Evolutionary conservation across 2,329 filamentous ascomycete genomes (phyloP).

Genomic region (Phaeophleospora eucalypticola): DNA sequence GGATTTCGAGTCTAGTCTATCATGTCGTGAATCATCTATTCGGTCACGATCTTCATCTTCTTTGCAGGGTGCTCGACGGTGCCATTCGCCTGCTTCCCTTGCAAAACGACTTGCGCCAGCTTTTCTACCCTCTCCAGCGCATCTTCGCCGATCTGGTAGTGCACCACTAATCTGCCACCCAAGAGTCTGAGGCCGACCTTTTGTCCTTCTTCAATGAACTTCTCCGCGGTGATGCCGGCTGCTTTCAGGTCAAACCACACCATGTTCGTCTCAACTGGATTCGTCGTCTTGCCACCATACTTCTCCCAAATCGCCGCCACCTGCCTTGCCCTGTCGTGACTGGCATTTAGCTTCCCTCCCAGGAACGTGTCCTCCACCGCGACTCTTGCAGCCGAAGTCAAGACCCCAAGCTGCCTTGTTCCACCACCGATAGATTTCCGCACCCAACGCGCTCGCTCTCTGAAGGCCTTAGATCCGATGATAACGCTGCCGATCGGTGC

Average conservation of each 20-base stretch:
- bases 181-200: constrained; percentile 55
- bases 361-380: constrained; percentile 77
- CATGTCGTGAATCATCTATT: background rate
- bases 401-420: constrained; percentile 69
- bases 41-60: constrained; percentile 13
- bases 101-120: constrained; percentile 47
- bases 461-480: constrained; percentile 54
- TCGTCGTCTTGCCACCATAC: constrained; percentile 63
- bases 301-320: constrained; percentile 64
- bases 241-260: constrained; percentile 73
- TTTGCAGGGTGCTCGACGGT: constrained; percentile 18
- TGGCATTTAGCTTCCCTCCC: constrained; percentile 57
- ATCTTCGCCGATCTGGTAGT: constrained; percentile 68
- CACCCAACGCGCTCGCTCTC: constrained; percentile 68
- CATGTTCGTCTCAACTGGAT: constrained; percentile 87
- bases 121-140: constrained; percentile 55
- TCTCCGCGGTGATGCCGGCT: constrained; percentile 50
- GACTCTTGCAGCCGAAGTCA: constrained; percentile 70
- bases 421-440: constrained; percentile 79
- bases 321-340: constrained; percentile 60
- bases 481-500: constrained; percentile 76
- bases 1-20: background rate
- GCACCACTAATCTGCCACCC: constrained; percentile 61
- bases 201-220: constrained; percentile 53
- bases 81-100: constrained; percentile 24